Evolutionary conservation across 2,329 filamentous ascomycete genomes (phyloP).

Genomic region (Diaporthe citri): DNA sequence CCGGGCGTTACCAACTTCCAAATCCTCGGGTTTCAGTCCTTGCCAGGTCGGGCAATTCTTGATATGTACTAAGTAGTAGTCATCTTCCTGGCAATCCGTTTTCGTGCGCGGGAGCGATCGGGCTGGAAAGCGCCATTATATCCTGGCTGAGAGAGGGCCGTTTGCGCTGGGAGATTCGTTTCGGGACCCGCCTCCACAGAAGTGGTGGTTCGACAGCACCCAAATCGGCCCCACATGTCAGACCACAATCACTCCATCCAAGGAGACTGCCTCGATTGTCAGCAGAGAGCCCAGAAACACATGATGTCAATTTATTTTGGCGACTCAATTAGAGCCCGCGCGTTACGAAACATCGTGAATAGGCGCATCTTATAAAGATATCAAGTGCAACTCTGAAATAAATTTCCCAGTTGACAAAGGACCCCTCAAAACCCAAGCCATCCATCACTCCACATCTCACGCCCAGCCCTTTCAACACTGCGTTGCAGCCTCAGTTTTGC

Average conservation of each 20-base stretch:
- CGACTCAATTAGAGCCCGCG: constrained; percentile 7
- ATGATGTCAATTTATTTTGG: constrained; percentile 34
- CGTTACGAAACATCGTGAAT: constrained; percentile 16
- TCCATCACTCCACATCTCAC: background rate
- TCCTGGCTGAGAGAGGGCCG: background rate
- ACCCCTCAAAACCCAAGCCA: background rate
- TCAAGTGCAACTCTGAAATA: background rate
- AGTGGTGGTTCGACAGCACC: constrained; percentile 34
- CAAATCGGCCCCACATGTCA: constrained; percentile 39
- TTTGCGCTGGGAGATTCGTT: background rate
- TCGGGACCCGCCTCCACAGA: constrained; percentile 31
- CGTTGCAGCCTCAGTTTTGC: background rate
- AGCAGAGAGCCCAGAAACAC: constrained; percentile 37
- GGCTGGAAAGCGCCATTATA: constrained; percentile 32
- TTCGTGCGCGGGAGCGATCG: constrained; percentile 31
- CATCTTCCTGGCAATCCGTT: constrained; percentile 23
- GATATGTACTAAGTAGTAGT: constrained; percentile 15
- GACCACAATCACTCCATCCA: constrained; percentile 39
- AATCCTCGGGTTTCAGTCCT: background rate
- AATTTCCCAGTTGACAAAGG: background rate
- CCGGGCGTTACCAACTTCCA: background rate
- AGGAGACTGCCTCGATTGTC: constrained; percentile 37
- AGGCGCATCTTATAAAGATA: constrained; percentile 1
- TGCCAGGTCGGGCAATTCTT: background rate
- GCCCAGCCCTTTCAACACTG: background rate